Conservation (phyloP, 352 stramenopile species). For the Blastocystis sp. region DNA sequence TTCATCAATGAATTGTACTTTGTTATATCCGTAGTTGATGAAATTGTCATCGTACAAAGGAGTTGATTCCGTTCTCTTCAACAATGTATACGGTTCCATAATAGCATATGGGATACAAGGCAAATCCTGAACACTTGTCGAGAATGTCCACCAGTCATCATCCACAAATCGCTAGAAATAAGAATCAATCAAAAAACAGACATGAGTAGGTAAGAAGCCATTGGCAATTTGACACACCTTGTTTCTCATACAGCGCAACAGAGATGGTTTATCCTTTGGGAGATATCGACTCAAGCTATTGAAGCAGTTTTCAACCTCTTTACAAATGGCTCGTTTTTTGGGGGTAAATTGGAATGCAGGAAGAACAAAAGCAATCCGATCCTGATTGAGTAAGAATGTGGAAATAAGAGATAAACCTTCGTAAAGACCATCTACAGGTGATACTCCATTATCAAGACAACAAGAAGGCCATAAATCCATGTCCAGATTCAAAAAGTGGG, state of each 20-base stretch:
- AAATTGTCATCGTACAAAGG: conserved; percentile 30
- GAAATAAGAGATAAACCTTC: neutral
- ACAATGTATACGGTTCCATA: conserved; percentile 15
- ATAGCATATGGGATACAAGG: neutral
- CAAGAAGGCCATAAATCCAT: conserved; percentile 31
- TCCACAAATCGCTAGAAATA: neutral
- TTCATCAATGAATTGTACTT: conserved; percentile 46
- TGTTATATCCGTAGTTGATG: conserved; percentile 56
- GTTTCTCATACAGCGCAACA: neutral
- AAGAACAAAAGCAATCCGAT: conserved; percentile 7
- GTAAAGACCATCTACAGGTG: neutral
- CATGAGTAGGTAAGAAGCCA: neutral
- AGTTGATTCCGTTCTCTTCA: neutral
- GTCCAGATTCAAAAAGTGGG: neutral
- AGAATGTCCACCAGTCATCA: neutral
- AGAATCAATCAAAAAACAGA: neutral
- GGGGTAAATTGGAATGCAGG: neutral
- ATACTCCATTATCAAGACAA: neutral
- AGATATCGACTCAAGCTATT: neutral
- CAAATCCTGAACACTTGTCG: neutral
- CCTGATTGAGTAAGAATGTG: neutral
- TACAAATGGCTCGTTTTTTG: neutral
- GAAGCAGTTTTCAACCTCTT: neutral
- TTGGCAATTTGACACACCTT: conserved; percentile 6
- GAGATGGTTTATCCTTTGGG: neutral